Base-by-base conservation (phyloP, 208 protist genomes). In the Leishmania major region DNA sequence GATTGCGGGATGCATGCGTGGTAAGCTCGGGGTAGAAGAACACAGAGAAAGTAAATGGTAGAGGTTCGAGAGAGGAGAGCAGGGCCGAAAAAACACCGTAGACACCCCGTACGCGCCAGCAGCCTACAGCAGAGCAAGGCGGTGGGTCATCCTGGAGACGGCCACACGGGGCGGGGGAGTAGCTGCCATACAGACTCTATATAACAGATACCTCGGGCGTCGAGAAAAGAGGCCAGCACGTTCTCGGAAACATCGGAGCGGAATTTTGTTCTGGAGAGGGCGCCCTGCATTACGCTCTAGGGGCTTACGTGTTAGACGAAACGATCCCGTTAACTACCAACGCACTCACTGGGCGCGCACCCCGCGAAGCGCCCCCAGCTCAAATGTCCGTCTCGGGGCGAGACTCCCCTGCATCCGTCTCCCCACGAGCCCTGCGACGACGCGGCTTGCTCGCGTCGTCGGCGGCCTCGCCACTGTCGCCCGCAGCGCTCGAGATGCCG, bases 321-420 rank as follows among this genome's bases (percentile, higher is more conserved):
- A 45, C 67, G 17, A 49, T 37, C 1, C 4, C 37, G 22, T 72
- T 72, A 45, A 19, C 28, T 8, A 45, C 67, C 3, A 31, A 17
- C 67, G 13, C 67, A 49, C 22, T n/a, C 67, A 49, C 67, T 25
- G 7, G 37, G 19, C 1, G 31, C 3, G 8, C 40, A 28, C 67
- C 67, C 35, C 17, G 3, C 31, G 13, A n/a, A 4, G 28, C 10
- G 28, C 25, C 40, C 5, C 64, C 35, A 40, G 67, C 67, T 72
- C 13, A 86, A 19, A 86, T 86, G 73, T 86, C 83, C 4, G 83
- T 86, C 78, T 86, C 83, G 1, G 73, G 78, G 0, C 69, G 83
- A 37, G 64, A 25, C 0, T 86, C 83, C 8, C 40, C 64, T 1
- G n/a, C 25, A 13, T 84, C 81, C 1, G 51, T 15, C 75, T 84